A percentile compares a stretch with the other conserved stretches of the same genome.
Conservation (phyloP, 2,329 filamentous ascomycete species). For the Penicillium sp. region DNA sequence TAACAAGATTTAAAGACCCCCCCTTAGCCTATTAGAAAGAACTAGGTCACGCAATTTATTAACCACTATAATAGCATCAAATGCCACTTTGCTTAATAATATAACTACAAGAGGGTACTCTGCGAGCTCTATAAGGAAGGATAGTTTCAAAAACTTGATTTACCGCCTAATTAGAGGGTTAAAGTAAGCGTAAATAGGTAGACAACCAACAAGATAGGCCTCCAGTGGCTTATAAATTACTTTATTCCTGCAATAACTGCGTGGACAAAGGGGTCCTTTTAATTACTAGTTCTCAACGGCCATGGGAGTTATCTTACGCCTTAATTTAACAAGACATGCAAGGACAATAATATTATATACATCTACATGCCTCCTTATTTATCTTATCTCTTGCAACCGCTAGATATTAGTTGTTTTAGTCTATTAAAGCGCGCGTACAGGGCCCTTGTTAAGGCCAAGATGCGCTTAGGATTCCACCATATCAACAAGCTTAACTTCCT, state of each 20-base stretch:
- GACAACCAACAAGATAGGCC: background rate
- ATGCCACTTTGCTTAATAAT: slow-evolving; percentile 4
- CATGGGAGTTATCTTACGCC: slow-evolving; percentile 21
- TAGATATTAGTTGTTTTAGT: slow-evolving; percentile 20
- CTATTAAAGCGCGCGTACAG: slow-evolving; percentile 2
- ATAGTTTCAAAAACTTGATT: no score
- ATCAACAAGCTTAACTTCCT: slow-evolving; percentile 14
- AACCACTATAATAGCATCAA: slow-evolving; percentile 3
- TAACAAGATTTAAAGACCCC: background rate
- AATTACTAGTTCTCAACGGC: slow-evolving; percentile 20
- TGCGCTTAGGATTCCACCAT: slow-evolving; percentile 3
- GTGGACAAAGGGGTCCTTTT: slow-evolving; percentile 14
- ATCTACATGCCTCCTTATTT: background rate
- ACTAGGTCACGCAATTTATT: slow-evolving; percentile 17
- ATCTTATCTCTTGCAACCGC: slow-evolving; percentile 13
- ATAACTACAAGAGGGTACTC: slow-evolving; percentile 1
- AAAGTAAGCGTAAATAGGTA: no score
- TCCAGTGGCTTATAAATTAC: background rate
- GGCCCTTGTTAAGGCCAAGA: background rate
- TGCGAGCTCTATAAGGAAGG: no score
- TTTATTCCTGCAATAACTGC: slow-evolving; percentile 2
- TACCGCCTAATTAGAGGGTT: no score
- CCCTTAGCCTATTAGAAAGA: slow-evolving; percentile 8
- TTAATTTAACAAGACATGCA: slow-evolving; percentile 21
- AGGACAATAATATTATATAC: slow-evolving; percentile 17